Evolutionary conservation across 192 early-diverging fungal genomes (phyloP).

Genomic region (Podochytrium sp.): DNA sequence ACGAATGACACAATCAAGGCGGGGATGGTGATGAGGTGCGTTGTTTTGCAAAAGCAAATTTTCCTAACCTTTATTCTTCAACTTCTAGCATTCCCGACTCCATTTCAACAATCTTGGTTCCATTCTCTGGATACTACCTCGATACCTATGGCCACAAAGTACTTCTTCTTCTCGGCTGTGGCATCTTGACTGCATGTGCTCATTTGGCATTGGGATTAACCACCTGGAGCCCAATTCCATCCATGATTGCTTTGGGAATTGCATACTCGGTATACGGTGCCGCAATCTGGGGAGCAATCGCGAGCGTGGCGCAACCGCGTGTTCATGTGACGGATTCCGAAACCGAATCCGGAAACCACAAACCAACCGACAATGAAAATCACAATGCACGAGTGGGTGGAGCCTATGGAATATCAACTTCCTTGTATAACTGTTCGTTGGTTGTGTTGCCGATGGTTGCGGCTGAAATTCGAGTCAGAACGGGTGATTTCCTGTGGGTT

Average conservation of each 20-base stretch:
- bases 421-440: slow-evolving; percentile 50
- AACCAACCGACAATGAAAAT: neutral
- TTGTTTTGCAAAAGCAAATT: neutral
- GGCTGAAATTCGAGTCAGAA: slow-evolving; percentile 46
- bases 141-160: slow-evolving; percentile 63
- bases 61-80: slow-evolving; percentile 6
- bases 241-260: slow-evolving; percentile 59
- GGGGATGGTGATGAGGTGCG: slow-evolving; percentile 53
- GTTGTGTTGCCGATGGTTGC: slow-evolving; percentile 53
- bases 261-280: slow-evolving; percentile 65
- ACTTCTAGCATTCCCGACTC: slow-evolving; percentile 61
- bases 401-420: slow-evolving; percentile 53
- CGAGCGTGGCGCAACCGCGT: slow-evolving; percentile 36
- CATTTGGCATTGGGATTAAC: slow-evolving; percentile 60
- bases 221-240: slow-evolving; percentile 48
- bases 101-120: slow-evolving; percentile 62
- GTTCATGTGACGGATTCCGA: neutral
- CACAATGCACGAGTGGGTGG: slow-evolving; percentile 53
- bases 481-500: slow-evolving; percentile 43
- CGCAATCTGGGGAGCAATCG: slow-evolving; percentile 65
- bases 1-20: slow-evolving; percentile 53
- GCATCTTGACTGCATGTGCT: slow-evolving; percentile 50
- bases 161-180: slow-evolving; percentile 54
- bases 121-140: slow-evolving; percentile 60
- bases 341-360: neutral